Percentiles rank a stretch among this genome's conserved stretches.
Evolutionary conservation across 768 basidiomycete genomes (phyloP).

Genomic region (Neoboletus magnificus): DNA sequence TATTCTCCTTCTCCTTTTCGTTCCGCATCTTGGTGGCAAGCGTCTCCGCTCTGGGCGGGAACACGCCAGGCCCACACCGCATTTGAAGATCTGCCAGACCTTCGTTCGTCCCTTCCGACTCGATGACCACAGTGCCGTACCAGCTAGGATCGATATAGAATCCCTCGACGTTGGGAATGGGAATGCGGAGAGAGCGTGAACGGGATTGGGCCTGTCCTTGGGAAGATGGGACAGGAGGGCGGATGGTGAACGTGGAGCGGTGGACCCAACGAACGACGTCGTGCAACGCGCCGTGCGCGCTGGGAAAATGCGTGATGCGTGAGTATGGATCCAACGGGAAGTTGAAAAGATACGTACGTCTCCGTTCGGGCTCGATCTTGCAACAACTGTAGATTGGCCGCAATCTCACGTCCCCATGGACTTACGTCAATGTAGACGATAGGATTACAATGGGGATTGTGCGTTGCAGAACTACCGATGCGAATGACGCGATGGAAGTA

Average conservation of each 20-base stretch:
- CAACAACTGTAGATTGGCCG: slow-evolving; percentile 66
- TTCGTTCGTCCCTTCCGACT: slow-evolving; percentile 87
- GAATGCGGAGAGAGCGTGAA: slow-evolving; percentile 32
- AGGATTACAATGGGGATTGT: slow-evolving; percentile 52
- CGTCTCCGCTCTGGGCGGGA: slow-evolving; percentile 54
- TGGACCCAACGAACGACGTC: slow-evolving; percentile 86
- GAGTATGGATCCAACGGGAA: neutral
- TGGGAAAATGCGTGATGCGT: slow-evolving; percentile 26
- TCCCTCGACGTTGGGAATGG: slow-evolving; percentile 52
- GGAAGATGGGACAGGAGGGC: slow-evolving; percentile 41
- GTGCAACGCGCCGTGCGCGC: slow-evolving; percentile 75
- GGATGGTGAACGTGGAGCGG: slow-evolving; percentile 71
- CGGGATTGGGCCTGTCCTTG: slow-evolving; percentile 28
- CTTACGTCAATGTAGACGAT: slow-evolving; percentile 70
- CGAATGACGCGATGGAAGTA: slow-evolving; percentile 87
- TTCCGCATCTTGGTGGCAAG: slow-evolving; percentile 33
- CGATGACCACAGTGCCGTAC: slow-evolving; percentile 80
- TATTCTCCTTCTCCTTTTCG: slow-evolving; percentile 42
- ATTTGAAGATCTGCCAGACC: slow-evolving; percentile 73
- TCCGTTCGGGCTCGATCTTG: slow-evolving; percentile 77
- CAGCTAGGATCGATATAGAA: slow-evolving; percentile 73
- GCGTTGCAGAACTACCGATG: slow-evolving; percentile 34
- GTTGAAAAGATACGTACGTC: slow-evolving; percentile 55
- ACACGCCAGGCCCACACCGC: slow-evolving; percentile 65
- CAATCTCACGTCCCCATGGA: slow-evolving; percentile 79